phyloP scores from a whole-genome alignment of 768 basidiomycete species.

The Lactarius evosmus region DNA sequence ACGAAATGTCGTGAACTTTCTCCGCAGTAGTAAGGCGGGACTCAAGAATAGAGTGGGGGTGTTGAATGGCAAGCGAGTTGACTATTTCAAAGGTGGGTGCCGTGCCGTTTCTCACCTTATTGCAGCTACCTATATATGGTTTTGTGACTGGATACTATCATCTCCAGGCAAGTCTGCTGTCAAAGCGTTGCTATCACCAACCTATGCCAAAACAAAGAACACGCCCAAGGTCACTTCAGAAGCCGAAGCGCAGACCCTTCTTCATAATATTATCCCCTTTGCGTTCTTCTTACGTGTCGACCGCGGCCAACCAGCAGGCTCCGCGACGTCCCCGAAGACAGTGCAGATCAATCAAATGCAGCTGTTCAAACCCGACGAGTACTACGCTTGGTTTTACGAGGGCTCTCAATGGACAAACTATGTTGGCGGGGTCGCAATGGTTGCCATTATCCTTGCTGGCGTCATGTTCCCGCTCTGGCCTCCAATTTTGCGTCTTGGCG shows the following conservation, averaged over 20 bases:
- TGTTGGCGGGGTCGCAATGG: slow-evolving; percentile 87
- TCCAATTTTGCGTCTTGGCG: slow-evolving; percentile 83
- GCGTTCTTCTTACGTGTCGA: slow-evolving; percentile 94
- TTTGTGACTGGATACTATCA: slow-evolving; percentile 6
- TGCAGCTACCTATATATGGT: slow-evolving; percentile 16
- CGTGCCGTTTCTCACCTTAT: neutral
- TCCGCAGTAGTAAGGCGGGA: slow-evolving; percentile 81
- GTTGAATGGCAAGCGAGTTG: slow-evolving; percentile 88
- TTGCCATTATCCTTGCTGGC: slow-evolving; percentile 87
- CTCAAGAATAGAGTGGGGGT: slow-evolving; percentile 89
- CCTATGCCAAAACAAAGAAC: slow-evolving; percentile 85
- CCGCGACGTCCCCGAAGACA: slow-evolving; percentile 72
- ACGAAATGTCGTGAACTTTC: slow-evolving; percentile 79
- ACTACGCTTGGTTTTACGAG: slow-evolving; percentile 97
- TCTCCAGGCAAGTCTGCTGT: slow-evolving; percentile 83
- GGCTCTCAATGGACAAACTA: slow-evolving; percentile 93
- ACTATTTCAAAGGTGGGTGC: slow-evolving; percentile 97
- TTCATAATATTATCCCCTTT: slow-evolving; percentile 69
- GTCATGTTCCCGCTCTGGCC: slow-evolving; percentile 99
- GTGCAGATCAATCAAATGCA: slow-evolving; percentile 81
- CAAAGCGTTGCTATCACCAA: slow-evolving; percentile 87
- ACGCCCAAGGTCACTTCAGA: slow-evolving; percentile 72
- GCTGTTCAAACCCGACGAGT: slow-evolving; percentile 70
- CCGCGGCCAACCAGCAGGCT: slow-evolving; percentile 60
- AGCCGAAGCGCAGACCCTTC: slow-evolving; percentile 63